Evolutionary conservation across 495 filamentous ascomycete genomes (phyloP).

Genomic region (Copromyces sp.): DNA sequence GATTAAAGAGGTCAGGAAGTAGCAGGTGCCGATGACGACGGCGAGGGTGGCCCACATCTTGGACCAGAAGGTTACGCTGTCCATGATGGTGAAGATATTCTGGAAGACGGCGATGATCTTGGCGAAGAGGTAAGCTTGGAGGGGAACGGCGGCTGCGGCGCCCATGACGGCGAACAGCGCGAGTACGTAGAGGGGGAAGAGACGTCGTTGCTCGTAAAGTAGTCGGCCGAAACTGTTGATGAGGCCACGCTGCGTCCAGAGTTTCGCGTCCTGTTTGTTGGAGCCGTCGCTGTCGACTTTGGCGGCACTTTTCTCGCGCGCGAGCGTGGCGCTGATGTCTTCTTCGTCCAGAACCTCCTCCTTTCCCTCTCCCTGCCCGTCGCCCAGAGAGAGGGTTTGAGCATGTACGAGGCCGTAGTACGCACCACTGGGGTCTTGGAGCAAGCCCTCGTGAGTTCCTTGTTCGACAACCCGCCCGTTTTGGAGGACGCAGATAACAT

Average conservation of each 20-base stretch:
- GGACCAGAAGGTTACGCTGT: slow-evolving; percentile 34
- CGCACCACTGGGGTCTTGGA: slow-evolving; percentile 42
- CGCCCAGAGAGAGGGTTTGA: slow-evolving; percentile 36
- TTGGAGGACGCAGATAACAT: slow-evolving; percentile 62
- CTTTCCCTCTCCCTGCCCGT: slow-evolving; percentile 10
- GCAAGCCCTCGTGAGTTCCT: slow-evolving; percentile 58
- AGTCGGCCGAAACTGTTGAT: slow-evolving; percentile 39
- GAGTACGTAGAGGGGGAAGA: slow-evolving; percentile 28
- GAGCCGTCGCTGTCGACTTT: slow-evolving; percentile 18
- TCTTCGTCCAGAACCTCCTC: slow-evolving; percentile 27
- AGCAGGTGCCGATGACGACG: slow-evolving; percentile 26
- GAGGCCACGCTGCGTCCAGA: slow-evolving; percentile 27
- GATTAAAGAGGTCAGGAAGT: slow-evolving; percentile 27
- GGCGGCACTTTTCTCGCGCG: slow-evolving; percentile 39
- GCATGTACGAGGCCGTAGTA: slow-evolving; percentile 44
- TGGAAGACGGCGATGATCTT: slow-evolving; percentile 33
- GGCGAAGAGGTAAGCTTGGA: slow-evolving; percentile 37
- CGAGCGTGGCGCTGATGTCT: slow-evolving; percentile 28
- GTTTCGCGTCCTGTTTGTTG: slow-evolving; percentile 5
- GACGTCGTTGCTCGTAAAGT: slow-evolving; percentile 31
- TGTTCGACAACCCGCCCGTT: slow-evolving; percentile 48
- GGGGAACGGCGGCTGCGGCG: slow-evolving; percentile 27
- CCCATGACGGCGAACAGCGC: slow-evolving; percentile 28
- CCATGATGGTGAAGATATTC: slow-evolving; percentile 10
- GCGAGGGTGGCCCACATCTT: slow-evolving; percentile 40